Evolutionary conservation across 1,284 basidiomycete species (phyloP), one percentile per base, ranked within the genome.

Genomic region (Neonothopanus nambi): DNA sequence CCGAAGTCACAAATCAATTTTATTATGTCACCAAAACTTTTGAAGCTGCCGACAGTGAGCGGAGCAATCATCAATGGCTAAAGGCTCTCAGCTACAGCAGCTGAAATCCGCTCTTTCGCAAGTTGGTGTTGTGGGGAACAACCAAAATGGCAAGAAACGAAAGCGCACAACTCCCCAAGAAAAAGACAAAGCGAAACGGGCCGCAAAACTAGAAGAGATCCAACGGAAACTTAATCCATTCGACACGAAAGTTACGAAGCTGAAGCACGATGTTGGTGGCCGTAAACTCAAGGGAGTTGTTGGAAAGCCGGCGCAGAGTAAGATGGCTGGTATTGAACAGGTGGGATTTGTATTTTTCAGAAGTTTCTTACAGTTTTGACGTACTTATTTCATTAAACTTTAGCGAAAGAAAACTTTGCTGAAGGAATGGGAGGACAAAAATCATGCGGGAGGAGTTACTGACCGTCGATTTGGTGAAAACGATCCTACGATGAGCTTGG

Each of bases 401-500:
- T 59, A 95, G 93, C 78, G 94, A 42, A 91, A 88, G 68, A 90
- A 91, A 73, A 91, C 87, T 0, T 75, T 99, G 20, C 73, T 98
- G 41, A 95, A 95, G 51, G 95, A 98, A 72, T 87, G 85, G 28
- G 83, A 93, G 49, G 81, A 88, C 59, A 84, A 80, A 63, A 84
- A 81, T 45, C 89, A 88, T 60, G 85, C 89, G 12, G 95, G 95
- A 9, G 91, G 93, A 4, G 89, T 99, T 59, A 75, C 95, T 51
- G 97, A 99, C 71, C 84, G 93, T 52, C 89, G 97, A 37, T 98
- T 99, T 64, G 97, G 97, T 73, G 97, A 99, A 80, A 89, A 91
- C 63, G 87, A 99, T 63, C 87, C 95, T 1, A 82, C 84, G 9
- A 85, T 99, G 80, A 89, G 89, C 9, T 78, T 94, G 15, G 97